Evolutionary conservation across 805 yeast species (phyloP).

Genomic region (Nakazawaea peltata): DNA sequence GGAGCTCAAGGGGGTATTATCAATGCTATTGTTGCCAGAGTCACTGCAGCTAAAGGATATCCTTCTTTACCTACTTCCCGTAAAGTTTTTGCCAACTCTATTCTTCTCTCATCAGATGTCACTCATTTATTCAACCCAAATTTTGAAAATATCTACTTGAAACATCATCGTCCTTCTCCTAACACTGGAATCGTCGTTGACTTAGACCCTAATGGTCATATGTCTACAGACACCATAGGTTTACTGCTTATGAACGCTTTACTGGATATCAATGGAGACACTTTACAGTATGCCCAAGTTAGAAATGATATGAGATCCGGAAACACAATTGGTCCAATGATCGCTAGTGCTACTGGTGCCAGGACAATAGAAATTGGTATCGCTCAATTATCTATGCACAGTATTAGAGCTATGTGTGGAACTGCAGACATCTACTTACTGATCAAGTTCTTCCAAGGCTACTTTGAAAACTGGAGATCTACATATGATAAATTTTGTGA

Average conservation of each 20-base stretch:
- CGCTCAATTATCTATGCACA: conserved; percentile 81
- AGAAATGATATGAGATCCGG: conserved; percentile 82
- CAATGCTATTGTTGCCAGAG: conserved; percentile 54
- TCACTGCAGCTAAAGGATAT: conserved; percentile 15
- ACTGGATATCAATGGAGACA: conserved; percentile 56
- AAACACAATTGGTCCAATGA: conserved; percentile 78
- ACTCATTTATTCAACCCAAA: conserved; percentile 79
- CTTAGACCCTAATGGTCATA: conserved; percentile 70
- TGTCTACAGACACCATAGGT: conserved; percentile 79
- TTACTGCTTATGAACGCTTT: conserved; percentile 63
- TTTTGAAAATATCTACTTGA: conserved; percentile 55
- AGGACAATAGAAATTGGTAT: conserved; percentile 76
- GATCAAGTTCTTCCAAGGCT: conserved; percentile 60
- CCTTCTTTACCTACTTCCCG: neutral
- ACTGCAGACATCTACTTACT: conserved; percentile 71
- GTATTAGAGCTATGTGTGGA: conserved; percentile 78
- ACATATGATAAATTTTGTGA: conserved; percentile 39
- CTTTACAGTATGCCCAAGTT: conserved; percentile 74
- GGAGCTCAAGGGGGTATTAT: conserved; percentile 77
- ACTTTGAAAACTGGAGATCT: conserved; percentile 58
- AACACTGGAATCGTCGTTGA: conserved; percentile 68
- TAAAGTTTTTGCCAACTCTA: conserved; percentile 50
- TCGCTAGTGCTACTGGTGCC: conserved; percentile 58
- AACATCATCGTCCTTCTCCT: conserved; percentile 71
- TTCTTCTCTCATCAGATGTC: conserved; percentile 78